Base-by-base conservation (phyloP, 441 rosid species). In the Sinapis alba region DNA sequence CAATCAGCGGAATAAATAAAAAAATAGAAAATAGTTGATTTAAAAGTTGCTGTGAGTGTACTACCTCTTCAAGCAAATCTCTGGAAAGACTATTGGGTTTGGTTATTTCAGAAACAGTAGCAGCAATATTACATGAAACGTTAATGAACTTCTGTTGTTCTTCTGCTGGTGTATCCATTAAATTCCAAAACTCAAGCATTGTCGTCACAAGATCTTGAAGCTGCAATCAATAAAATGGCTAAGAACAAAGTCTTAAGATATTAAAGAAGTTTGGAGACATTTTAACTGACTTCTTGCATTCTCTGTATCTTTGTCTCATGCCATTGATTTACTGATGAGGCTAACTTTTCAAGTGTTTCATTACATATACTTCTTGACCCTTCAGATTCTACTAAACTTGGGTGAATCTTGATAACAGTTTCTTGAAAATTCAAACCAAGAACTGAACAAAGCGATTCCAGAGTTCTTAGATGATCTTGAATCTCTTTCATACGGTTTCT, bases 161-260 rank as follows among this genome's bases (percentile, higher is more conserved):
- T 67, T 93, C 93, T 12, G 83, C 45, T 59, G 98, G 97, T 56
- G 97, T 93, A 65, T 93, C 97, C 97, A 93, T 86, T 86, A 93
- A 69, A 72, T 87, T 87, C 98, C 98, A 93, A 62, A 80, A 82
- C 82, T 91, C 98, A 81, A 93, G 79, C 90, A 93, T 83, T 53
- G 91, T 84, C 7, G 89, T 85, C 67, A 90, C 94, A 43, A 91
- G 88, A 83, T 93, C 98, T 88, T 91, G 98, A 30, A 93, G 91
- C 98, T 91, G 89, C 67, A 76, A 36, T 23, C 58, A 26, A 19
- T 16, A 56, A 57, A 73, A 65, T 19, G 43, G 3, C 20, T 9
- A 71, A 73, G 34, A 64, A 28, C 30, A 15, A 51, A 68, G 26
- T 36, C 11, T 57, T 47, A 5, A 47, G 34, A 56, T 73, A 7